Conservation (phyloP, 768 basidiomycete genomes). For the Auricularia auricula-judae region DNA sequence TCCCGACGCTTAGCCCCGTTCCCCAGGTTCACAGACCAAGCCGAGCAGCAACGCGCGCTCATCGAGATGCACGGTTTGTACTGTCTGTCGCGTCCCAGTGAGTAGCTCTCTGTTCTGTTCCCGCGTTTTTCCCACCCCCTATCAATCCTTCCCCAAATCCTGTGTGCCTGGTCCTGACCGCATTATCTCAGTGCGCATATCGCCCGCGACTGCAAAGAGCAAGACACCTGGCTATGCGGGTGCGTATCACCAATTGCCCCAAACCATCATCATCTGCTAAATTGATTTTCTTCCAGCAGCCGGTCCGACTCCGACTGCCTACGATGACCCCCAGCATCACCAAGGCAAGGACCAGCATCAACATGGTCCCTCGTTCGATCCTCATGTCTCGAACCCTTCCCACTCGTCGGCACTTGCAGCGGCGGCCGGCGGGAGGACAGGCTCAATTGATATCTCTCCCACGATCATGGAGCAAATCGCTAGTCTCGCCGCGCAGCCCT, state of each 20-base stretch:
- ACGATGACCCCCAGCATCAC: not conserved
- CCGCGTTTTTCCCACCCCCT: not conserved
- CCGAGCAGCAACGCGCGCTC: conserved; percentile 80
- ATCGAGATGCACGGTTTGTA: conserved; percentile 89
- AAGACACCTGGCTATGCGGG: conserved; percentile 16
- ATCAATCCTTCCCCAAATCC: not conserved
- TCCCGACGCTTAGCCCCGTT: not conserved
- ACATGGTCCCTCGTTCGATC: not conserved
- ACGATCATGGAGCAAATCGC: not conserved
- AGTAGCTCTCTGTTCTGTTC: conserved; percentile 18
- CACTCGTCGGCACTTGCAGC: not conserved
- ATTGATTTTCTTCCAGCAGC: not conserved
- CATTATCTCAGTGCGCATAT: conserved; percentile 63
- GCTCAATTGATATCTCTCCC: not conserved
- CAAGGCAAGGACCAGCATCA: not conserved
- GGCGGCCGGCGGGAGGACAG: not conserved
- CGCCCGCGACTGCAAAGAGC: conserved; percentile 80
- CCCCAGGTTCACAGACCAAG: conserved; percentile 74
- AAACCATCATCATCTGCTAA: not conserved
- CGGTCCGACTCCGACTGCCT: not conserved
- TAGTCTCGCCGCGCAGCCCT: not conserved
- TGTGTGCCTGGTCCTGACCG: not conserved
- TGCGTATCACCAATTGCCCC: not conserved
- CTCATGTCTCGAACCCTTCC: not conserved
- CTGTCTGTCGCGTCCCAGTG: conserved; percentile 81